Evolutionary conservation across 768 basidiomycete genomes (phyloP).

Genomic region (Suillus discolor): DNA sequence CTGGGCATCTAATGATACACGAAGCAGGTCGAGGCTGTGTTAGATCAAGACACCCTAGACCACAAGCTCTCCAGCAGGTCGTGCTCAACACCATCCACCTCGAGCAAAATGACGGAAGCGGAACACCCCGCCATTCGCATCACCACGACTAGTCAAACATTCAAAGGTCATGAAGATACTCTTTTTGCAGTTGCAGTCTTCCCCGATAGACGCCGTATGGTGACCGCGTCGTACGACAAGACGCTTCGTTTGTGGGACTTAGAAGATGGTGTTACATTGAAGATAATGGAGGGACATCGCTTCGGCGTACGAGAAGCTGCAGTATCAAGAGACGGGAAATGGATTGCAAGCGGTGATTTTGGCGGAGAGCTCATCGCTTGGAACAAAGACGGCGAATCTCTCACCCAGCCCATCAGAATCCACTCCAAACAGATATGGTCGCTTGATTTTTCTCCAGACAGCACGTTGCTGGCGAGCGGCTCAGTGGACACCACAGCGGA

Average conservation of each 20-base stretch:
- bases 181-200: neutral
- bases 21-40: neutral
- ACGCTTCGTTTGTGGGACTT: neutral
- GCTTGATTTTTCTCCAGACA: neutral
- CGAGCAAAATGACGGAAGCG: neutral
- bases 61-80: neutral
- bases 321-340: neutral
- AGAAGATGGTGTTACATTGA: neutral
- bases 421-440: neutral
- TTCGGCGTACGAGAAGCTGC: neutral
- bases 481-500: neutral
- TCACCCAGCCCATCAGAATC: neutral
- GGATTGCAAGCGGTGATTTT: neutral
- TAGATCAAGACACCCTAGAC: neutral
- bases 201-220: neutral
- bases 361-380: neutral
- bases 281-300: neutral
- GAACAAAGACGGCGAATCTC: neutral
- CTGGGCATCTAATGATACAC: too few species aligned
- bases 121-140: neutral
- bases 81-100: neutral
- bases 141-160: neutral
- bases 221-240: neutral
- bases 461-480: neutral
- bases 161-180: neutral